Base-by-base conservation (phyloP, 163 green algal genomes). In the Scenedesmus sp. region DNA sequence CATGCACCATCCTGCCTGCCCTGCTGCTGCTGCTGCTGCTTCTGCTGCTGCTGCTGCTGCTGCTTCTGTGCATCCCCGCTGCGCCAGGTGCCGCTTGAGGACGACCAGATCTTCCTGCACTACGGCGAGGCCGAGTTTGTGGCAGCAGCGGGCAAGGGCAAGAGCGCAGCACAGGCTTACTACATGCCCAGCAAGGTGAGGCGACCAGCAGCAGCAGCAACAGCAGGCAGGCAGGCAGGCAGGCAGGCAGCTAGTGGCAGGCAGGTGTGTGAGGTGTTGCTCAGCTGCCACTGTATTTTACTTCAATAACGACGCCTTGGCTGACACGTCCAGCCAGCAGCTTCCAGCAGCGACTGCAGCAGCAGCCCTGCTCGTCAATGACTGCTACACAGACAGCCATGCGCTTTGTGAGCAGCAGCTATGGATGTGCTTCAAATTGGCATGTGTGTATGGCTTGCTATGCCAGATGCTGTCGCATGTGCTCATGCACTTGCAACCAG, bases 71-170 rank as follows among this genome's bases (percentile, higher is more conserved):
- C 70, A 34, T 26, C 56, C 8, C 59, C 59, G 59, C 9, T 64
- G 59, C 23, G 26, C 57, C 93, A 96, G 86, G 84, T 91, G n/a
- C 91, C 84, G 0, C 79, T 90, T 67, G 83, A 88, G 66, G 74
- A 93, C 81, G 67, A 91, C 56, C 91, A 96, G 90, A 95, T 97
- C 55, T 98, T 98, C 93, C 88, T 98, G 79, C 96, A 98, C 89
- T 82, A 94, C 23, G 95, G 96, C 79, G 95, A 97, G 93, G 86
- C 87, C 82, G 91, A 96, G 92, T 67, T 90, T 18, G 94, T 95
- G 20, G 74, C 89, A 64, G 64, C 92, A 54, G 7, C 64, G 67
- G 84, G 26, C 6, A n/a, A 26, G 56, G 89, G 89, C 18, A 76
- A 88, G 92, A 70, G 67, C 23, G 73, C 86, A 54, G 90, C 86